A percentile compares a stretch with the other conserved stretches of the same genome.
Evolutionary conservation across 1,139 yeast species (phyloP).

Genomic region (Suhomyces kunorum): DNA sequence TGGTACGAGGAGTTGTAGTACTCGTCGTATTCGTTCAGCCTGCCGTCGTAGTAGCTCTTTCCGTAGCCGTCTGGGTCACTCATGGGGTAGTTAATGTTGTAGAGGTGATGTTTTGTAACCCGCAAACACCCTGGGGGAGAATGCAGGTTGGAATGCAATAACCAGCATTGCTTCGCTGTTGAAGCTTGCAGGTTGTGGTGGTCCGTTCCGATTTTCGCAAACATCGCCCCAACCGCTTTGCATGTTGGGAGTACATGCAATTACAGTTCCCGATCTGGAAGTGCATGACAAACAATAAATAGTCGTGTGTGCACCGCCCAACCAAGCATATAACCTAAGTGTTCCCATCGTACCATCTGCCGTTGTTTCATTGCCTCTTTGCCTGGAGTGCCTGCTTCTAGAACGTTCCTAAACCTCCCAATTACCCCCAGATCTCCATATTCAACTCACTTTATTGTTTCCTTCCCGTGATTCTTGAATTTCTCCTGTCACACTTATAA

Average conservation of each 20-base stretch:
- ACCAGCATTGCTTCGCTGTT: background rate
- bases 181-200: background rate
- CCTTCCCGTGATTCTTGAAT: background rate
- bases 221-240: background rate
- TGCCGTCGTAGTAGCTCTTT: slow-evolving; percentile 9
- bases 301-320: slow-evolving; percentile 5
- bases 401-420: background rate
- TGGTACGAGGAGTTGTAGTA: slow-evolving; percentile 12
- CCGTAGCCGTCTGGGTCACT: slow-evolving; percentile 9
- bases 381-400: background rate
- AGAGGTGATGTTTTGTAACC: background rate
- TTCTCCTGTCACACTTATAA: background rate
- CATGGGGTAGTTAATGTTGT: background rate
- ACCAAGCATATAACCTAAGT: background rate
- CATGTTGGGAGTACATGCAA: background rate
- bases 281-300: slow-evolving; percentile 6
- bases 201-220: background rate
- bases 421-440: background rate
- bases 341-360: slow-evolving; percentile 1
- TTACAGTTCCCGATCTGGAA: slow-evolving; percentile 14
- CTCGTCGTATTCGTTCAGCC: slow-evolving; percentile 12
- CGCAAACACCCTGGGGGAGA: background rate
- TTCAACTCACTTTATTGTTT: background rate
- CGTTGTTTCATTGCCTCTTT: background rate
- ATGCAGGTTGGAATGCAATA: background rate